These are phyloP conservation scores for Alternaria sp. DNA, from an alignment of 2,329 filamentous ascomycete species.

Conservation along the genomic window DNA sequence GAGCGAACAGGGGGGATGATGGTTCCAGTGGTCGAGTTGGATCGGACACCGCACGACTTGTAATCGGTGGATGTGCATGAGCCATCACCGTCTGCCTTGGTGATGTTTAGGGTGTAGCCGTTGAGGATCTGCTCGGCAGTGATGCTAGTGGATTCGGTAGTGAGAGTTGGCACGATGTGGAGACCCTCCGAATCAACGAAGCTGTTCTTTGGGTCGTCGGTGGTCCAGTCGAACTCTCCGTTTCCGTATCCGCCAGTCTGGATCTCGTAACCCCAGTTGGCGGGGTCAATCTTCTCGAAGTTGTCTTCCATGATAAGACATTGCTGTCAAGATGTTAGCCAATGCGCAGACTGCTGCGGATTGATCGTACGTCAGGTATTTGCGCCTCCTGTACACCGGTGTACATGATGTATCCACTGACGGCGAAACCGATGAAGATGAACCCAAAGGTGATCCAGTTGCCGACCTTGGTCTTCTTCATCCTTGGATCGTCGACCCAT, in stretches of 20 bases:
- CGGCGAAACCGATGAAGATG: constrained; percentile 20
- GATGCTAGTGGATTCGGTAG: constrained; percentile 67
- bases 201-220: constrained; percentile 74
- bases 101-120: constrained; percentile 39
- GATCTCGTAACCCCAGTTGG: constrained; percentile 76
- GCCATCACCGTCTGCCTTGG: constrained; percentile 52
- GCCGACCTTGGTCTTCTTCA: constrained; percentile 32
- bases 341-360: not conserved
- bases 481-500: constrained; percentile 33
- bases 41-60: constrained; percentile 71
- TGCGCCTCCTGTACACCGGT: constrained; percentile 27
- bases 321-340: constrained; percentile 19
- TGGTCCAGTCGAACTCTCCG: constrained; percentile 76
- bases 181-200: constrained; percentile 74
- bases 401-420: constrained; percentile 32
- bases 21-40: constrained; percentile 77
- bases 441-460: constrained; percentile 31
- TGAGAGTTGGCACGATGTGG: constrained; percentile 79
- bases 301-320: constrained; percentile 64
- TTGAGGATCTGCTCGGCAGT: constrained; percentile 73
- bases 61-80: constrained; percentile 71
- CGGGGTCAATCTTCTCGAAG: constrained; percentile 63
- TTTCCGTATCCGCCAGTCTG: constrained; percentile 75
- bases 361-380: constrained; percentile 20
- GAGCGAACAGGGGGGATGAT: constrained; percentile 80